Percentiles rank a stretch among this genome's conserved stretches.
phyloP scores from a whole-genome alignment of 2,329 filamentous ascomycete species.

The Pyrenochaeta sp. region DNA sequence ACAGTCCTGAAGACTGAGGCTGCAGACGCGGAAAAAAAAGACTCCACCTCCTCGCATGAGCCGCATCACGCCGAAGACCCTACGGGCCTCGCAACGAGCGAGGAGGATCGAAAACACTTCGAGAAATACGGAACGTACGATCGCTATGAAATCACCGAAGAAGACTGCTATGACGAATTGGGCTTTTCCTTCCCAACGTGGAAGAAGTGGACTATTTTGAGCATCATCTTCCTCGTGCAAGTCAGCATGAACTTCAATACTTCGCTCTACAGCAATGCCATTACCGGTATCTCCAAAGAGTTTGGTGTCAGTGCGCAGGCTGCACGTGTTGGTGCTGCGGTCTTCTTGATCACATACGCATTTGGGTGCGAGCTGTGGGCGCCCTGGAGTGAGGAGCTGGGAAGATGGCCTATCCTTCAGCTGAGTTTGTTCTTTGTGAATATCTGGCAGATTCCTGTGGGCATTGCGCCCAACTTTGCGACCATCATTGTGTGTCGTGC shows the following conservation, averaged over 20 bases:
- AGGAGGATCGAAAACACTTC: slow-evolving; percentile 39
- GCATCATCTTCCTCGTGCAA: slow-evolving; percentile 63
- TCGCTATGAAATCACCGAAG: slow-evolving; percentile 59
- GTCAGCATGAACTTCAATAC: slow-evolving; percentile 68
- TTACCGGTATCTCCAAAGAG: slow-evolving; percentile 64
- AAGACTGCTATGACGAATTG: slow-evolving; percentile 59
- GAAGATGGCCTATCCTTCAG: slow-evolving; percentile 79
- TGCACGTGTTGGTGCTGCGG: slow-evolving; percentile 76
- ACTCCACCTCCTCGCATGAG: slow-evolving; percentile 25
- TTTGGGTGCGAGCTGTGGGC: slow-evolving; percentile 91
- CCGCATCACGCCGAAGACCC: slow-evolving; percentile 29
- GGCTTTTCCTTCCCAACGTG: slow-evolving; percentile 58
- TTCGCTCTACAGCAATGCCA: slow-evolving; percentile 63
- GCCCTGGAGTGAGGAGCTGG: slow-evolving; percentile 85
- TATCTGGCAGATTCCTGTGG: slow-evolving; percentile 72
- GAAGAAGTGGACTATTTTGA: slow-evolving; percentile 65
- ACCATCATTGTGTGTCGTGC: slow-evolving; percentile 70
- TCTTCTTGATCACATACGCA: slow-evolving; percentile 81
- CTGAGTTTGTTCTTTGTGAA: slow-evolving; percentile 78
- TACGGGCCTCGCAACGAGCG: slow-evolving; percentile 14
- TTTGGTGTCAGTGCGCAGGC: slow-evolving; percentile 74
- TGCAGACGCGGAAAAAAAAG: slow-evolving; percentile 34
- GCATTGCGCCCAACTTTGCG: slow-evolving; percentile 75
- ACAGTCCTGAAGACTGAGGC: slow-evolving; percentile 21
- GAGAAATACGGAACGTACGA: slow-evolving; percentile 51